Percentiles rank a stretch among this genome's conserved stretches.
These are phyloP conservation scores for Leucocoprinus leucothites DNA, from an alignment of 768 basidiomycete genomes.

Conservation along the genomic window DNA sequence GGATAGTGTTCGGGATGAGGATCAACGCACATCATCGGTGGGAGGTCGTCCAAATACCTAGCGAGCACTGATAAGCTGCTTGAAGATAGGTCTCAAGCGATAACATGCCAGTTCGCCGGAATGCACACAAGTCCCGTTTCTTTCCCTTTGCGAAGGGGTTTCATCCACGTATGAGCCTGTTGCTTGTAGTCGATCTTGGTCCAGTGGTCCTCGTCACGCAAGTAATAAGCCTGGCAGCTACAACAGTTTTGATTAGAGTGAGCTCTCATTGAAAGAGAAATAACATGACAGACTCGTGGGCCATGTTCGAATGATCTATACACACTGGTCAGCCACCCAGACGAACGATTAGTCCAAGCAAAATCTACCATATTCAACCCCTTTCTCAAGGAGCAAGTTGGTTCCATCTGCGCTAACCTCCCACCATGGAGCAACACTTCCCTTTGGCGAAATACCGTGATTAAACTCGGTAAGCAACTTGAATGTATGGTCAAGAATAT, in stretches of 20 bases:
- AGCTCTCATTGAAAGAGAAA: neutral
- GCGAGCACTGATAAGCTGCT: neutral
- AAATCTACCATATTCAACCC: slow-evolving; percentile 65
- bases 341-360: neutral
- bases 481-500: slow-evolving; percentile 65
- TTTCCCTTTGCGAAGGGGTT: slow-evolving; percentile 61
- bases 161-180: slow-evolving; percentile 69
- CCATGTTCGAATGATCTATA: slow-evolving; percentile 60
- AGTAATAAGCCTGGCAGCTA: slow-evolving; percentile 62
- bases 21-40: slow-evolving; percentile 60
- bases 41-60: slow-evolving; percentile 71
- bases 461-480: slow-evolving; percentile 66
- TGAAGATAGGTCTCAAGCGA: neutral
- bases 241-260: neutral
- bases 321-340: neutral
- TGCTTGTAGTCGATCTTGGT: slow-evolving; percentile 66
- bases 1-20: neutral
- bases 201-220: slow-evolving; percentile 69
- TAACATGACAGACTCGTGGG: slow-evolving; percentile 40
- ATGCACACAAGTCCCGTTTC: slow-evolving; percentile 58
- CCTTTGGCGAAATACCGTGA: slow-evolving; percentile 54
- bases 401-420: slow-evolving; percentile 69
- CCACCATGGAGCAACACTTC: slow-evolving; percentile 79
- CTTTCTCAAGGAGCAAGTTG: slow-evolving; percentile 61
- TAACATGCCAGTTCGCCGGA: slow-evolving; percentile 63